Evolutionary conservation across 2,329 filamentous ascomycete species (phyloP).

Genomic region (Phialemoniopsis sp.): DNA sequence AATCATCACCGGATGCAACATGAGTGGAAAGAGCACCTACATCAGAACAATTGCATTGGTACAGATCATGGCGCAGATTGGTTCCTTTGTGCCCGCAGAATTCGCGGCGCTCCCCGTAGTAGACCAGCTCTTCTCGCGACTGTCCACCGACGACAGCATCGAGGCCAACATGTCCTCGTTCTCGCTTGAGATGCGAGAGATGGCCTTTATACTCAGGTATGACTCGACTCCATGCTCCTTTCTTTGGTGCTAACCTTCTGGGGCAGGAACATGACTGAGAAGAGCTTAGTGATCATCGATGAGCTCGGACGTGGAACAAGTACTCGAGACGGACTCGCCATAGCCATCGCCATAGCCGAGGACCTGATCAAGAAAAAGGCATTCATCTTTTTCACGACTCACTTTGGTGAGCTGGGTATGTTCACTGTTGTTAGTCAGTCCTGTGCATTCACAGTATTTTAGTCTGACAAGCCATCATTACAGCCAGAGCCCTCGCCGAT

Average conservation of each 20-base stretch:
- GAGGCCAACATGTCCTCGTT: constrained; percentile 93
- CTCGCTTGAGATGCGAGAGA: constrained; percentile 91
- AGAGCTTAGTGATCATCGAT: constrained; percentile 80
- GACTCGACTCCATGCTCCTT: background rate
- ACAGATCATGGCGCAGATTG: constrained; percentile 90
- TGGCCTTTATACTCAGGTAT: constrained; percentile 79
- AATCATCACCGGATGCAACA: constrained; percentile 93
- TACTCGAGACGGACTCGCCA: constrained; percentile 80
- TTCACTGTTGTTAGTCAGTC: no score
- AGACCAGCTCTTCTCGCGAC: constrained; percentile 79
- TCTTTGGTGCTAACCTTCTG: background rate
- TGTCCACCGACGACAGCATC: constrained; percentile 83
- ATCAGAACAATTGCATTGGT: constrained; percentile 82
- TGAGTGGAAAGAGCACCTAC: constrained; percentile 97
- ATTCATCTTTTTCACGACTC: constrained; percentile 88
- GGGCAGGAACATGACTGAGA: constrained; percentile 65
- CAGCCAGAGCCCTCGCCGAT: constrained; percentile 67
- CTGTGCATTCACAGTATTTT: background rate
- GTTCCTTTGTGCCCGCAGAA: constrained; percentile 81
- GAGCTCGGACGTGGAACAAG: constrained; percentile 91
- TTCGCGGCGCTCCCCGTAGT: constrained; percentile 80
- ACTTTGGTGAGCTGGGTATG: constrained; percentile 75
- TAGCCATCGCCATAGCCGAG: constrained; percentile 87
- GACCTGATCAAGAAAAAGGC: constrained; percentile 75
- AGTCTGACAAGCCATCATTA: constrained; percentile 3